Evolutionary conservation across 2,329 filamentous ascomycete species (phyloP), one percentile per base, ranked within the genome.

Genomic region (Hymenoscyphus scutula): DNA sequence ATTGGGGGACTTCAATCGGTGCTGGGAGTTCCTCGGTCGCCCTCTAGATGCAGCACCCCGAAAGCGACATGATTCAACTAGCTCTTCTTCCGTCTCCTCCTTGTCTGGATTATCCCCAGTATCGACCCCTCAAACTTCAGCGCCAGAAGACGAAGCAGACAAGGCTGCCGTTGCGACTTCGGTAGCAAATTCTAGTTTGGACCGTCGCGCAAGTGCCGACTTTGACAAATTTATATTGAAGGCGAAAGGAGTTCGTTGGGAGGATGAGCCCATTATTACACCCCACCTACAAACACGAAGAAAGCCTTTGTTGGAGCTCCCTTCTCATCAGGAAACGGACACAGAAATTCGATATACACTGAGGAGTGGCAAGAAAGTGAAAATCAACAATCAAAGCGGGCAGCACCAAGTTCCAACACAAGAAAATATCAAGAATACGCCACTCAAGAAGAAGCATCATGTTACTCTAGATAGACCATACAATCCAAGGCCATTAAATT

Each of bases 1-100:
- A 19, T 38, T 71, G 27, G 69, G 69, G 29, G 68, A 71, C 38
- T 70, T 71, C 29, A 64, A 64, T 41, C 62, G 67, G 41, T 25
- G 69, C 19, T 69, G 65, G 48, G 4, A 48, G 25, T 67, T 68
- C 41, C 63, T 64, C 34, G 67, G 66, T 17, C 60, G 62, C 30
- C 63, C 67, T 48, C 53, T 65, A 15, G 60, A 62, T 23, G 25
- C 38, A 23, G 23, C 56, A 7, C 54, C 38, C 25, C 58, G 51
- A 17, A 53, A 41, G n/a, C 63, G 59, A 48, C 32, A 61, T 32
- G 59, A 55, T 10, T 56, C 54, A n/a, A 64, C 58, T 13, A 56
- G 53, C 5, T 65, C 63, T 29, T 60, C 63, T 11, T 38, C 58
- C 25, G 29, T n/a, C 19, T 53, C 29, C 38, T 34, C 58, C 53